Evolutionary conservation across 345 rosid genomes (phyloP).

Genomic region (Ailanthus altissimus): DNA sequence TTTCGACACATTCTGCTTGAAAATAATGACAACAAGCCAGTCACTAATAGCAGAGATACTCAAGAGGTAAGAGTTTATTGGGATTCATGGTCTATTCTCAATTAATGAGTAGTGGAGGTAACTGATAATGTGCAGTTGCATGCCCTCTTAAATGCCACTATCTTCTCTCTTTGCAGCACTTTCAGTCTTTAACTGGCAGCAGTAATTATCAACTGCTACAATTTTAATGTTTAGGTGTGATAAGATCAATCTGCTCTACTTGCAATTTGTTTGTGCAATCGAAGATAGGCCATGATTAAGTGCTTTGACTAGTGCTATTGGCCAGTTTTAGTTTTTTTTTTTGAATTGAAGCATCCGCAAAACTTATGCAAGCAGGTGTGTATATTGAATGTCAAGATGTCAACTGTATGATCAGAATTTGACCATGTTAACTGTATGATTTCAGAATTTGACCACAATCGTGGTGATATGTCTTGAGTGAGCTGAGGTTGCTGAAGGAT

Average conservation of each 20-base stretch:
- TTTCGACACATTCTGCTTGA: conserved; percentile 77
- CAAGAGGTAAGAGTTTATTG: conserved; percentile 63
- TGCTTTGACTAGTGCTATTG: neutral
- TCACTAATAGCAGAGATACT: conserved; percentile 89
- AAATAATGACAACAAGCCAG: conserved; percentile 85
- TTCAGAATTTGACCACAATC: neutral
- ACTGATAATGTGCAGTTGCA: conserved; percentile 9
- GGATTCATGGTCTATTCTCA: neutral
- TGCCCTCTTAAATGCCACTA: conserved; percentile 4
- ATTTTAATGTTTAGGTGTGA: neutral
- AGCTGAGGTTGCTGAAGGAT: neutral
- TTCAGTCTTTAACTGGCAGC: neutral
- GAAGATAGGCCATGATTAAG: neutral
- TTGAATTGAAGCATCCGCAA: neutral
- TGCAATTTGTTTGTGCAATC: neutral
- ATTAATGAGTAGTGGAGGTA: neutral
- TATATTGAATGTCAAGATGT: neutral
- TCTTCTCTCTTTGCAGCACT: neutral
- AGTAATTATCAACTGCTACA: neutral
- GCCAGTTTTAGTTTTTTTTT: neutral
- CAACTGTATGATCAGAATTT: neutral
- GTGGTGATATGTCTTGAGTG: conserved; percentile 4
- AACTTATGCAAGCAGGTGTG: neutral
- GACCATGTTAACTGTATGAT: neutral
- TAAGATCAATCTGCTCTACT: neutral